Percentiles rank a stretch among this genome's conserved stretches.
Conservation (phyloP, 345 rosid genomes). For the Rhizophora apiculata region DNA sequence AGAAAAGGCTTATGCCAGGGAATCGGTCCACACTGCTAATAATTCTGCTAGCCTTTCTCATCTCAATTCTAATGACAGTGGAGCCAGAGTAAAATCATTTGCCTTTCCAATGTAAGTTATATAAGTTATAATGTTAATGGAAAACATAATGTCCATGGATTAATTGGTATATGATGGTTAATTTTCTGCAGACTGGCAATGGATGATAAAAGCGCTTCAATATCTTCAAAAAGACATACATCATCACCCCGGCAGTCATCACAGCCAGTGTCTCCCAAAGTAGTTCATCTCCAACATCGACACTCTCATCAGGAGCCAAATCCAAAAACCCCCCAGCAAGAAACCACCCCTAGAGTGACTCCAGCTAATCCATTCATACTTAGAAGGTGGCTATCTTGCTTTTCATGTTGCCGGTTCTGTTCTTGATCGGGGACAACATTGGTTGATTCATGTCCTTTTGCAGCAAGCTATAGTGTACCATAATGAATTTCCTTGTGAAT, state of each 20-base stretch:
- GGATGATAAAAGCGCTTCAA: constrained; percentile 36
- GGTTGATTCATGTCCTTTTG: background rate
- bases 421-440: background rate
- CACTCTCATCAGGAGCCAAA: constrained; percentile 16
- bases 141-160: background rate
- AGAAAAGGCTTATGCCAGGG: constrained; percentile 8
- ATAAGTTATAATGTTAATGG: background rate
- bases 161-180: background rate
- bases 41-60: constrained; percentile 21
- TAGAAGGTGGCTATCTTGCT: background rate
- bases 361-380: background rate
- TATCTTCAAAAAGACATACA: background rate
- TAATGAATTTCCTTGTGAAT: background rate
- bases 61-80: constrained; percentile 41
- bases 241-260: background rate
- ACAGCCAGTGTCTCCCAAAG: constrained; percentile 19
- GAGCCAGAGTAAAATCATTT: constrained; percentile 59
- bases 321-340: constrained; percentile 12
- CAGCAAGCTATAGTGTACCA: too few relatives aligned
- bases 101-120: constrained; percentile 78
- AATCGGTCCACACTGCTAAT: constrained; percentile 2
- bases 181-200: constrained; percentile 41
- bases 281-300: background rate
- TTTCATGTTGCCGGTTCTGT: background rate
- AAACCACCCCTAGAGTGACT: constrained; percentile 22